Evolutionary conservation across 352 stramenopile genomes (phyloP), one percentile per base, ranked within the genome.

Genomic region (Pseudoperonospora humuli): DNA sequence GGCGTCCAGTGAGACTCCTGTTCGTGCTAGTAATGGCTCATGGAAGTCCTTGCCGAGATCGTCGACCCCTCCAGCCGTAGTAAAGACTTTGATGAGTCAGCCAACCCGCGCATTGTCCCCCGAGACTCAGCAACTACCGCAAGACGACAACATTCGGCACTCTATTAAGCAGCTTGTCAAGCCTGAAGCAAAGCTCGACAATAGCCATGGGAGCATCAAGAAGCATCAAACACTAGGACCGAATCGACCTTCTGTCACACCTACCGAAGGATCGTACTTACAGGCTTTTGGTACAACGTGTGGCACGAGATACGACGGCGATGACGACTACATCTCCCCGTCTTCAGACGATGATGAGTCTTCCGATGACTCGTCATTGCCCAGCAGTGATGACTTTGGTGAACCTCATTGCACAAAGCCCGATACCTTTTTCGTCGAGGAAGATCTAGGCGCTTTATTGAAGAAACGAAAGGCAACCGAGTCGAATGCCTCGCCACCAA

Each of bases 1-100:
- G 75, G 76, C 67, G 18, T 80, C 74, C n/a, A 77, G 59, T 19
- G 71, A 86, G 36, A 60, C 64, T 39, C 56, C 61, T 13, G 61
- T 66, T 18, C 55, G 58, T 25, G 42, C 41, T 37, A 65, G 32
- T 28, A 34, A 29, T 39, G 45, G 21, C 5, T 57, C 52, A 3
- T 46, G 52, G 6, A 65, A 58, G 13, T 72, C 63, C 8, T 33
- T 61, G n/a, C 53, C 47, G 2, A 71, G 51, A 40, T 51, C 57
- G 3, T 45, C 56, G 8, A 60, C 50, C 0, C 43, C 34, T 50
- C 27, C 33, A 7, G 26, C 14, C 13, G 24, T 41, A 18, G n/a
- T 27, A 7, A 61, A 61, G 40, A 27, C 29, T 19, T 40, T 49
- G 7, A 39, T 40, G 0, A 67, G 54, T 27, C 29, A n/a, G n/a